phyloP scores from a whole-genome alignment of 169 alveolate genomes.

The Cryptosporidium parvum region DNA sequence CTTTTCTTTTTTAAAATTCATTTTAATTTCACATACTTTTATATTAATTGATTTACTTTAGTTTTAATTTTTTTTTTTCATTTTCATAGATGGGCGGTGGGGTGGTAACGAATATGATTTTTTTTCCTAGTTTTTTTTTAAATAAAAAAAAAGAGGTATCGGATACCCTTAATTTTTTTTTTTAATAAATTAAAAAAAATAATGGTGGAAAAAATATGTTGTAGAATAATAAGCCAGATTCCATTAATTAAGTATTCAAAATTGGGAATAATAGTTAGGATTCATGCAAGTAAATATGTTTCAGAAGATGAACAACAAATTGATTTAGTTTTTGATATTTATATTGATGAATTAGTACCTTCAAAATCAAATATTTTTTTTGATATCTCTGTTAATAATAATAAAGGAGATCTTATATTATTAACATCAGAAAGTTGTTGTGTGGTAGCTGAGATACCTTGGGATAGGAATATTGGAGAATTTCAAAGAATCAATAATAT shows the following conservation, averaged over 20 bases:
- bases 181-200: background rate
- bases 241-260: constrained; percentile 23
- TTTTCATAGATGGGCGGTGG: too few relatives aligned
- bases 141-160: too few relatives aligned
- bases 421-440: constrained; percentile 52
- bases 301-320: background rate
- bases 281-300: constrained; percentile 24
- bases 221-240: constrained; percentile 29
- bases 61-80: too few relatives aligned
- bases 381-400: constrained; percentile 25
- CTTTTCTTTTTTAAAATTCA: background rate
- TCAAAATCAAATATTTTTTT: constrained; percentile 18
- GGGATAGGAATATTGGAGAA: background rate
- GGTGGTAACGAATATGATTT: too few relatives aligned
- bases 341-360: constrained; percentile 28
- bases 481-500: too few relatives aligned
- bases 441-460: constrained; percentile 49
- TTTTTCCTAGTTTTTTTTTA: too few relatives aligned
- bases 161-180: background rate
- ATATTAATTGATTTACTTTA: too few relatives aligned
- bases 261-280: constrained; percentile 36
- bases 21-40: too few relatives aligned
- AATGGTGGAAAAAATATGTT: constrained; percentile 27
- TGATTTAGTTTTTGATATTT: constrained; percentile 39
- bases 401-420: constrained; percentile 22